A percentile compares a stretch with the other conserved stretches of the same genome.
Conservation (phyloP, 345 rosid species). For the Pseudoturritis turrita region DNA sequence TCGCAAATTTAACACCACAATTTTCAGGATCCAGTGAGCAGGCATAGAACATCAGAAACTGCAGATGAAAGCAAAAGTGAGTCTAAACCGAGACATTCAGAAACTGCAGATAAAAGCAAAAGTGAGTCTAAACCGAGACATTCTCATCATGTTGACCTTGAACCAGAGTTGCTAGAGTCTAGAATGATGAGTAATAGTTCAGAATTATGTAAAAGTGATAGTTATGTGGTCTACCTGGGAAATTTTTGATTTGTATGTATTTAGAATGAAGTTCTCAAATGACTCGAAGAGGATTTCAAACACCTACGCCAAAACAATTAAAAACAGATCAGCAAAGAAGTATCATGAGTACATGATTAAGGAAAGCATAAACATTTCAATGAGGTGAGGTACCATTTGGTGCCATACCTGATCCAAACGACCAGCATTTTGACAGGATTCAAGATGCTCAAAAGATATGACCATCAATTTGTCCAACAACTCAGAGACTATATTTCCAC, state of each 20-base stretch:
- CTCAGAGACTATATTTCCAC: slow-evolving; percentile 48
- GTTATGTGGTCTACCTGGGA: slow-evolving; percentile 53
- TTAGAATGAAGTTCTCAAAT: slow-evolving; percentile 52
- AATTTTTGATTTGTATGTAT: slow-evolving; percentile 77
- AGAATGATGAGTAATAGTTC: not conserved
- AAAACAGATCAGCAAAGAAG: not conserved
- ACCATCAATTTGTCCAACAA: slow-evolving; percentile 75
- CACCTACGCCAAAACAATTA: slow-evolving; percentile 42
- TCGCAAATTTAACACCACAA: slow-evolving; percentile 70
- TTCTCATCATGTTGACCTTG: not conserved
- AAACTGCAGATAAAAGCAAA: slow-evolving; percentile 51
- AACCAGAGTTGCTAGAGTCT: not conserved
- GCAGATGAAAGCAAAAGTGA: slow-evolving; percentile 30
- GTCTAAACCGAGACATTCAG: slow-evolving; percentile 33
- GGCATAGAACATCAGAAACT: slow-evolving; percentile 88
- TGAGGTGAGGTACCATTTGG: not conserved
- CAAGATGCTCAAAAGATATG: slow-evolving; percentile 70
- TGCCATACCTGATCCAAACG: slow-evolving; percentile 61
- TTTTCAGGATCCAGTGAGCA: slow-evolving; percentile 81
- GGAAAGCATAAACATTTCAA: not conserved
- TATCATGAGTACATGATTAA: not conserved
- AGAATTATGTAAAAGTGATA: not conserved
- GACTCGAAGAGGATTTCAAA: slow-evolving; percentile 67
- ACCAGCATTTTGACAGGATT: slow-evolving; percentile 52
- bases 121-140: not conserved